Base-by-base conservation (phyloP, 2,329 filamentous ascomycete genomes). In the Pseudopithomyces maydicus region DNA sequence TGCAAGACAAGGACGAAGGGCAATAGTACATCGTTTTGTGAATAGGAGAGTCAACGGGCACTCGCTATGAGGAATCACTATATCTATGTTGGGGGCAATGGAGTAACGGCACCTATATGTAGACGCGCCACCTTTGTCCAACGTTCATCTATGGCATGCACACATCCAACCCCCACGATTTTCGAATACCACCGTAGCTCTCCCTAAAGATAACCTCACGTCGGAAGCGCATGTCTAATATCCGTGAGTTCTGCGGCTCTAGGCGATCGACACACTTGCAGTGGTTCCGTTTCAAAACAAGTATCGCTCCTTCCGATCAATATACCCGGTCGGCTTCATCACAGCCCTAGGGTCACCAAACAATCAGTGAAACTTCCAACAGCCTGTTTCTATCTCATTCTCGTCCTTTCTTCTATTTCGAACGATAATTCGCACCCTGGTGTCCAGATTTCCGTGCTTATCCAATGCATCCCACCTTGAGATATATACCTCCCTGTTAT, bases 391-490 rank as follows among this genome's bases (percentile, higher is more conserved):
- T 35, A 12, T 19, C 38, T 41, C 33, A 12, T 35, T 42, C 38
- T 52, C 23, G 6, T 41, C 7, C 20, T 20, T 38, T 41, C 38
- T 11, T 15, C 17, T n/a, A 5, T 19, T 11, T 45, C 32, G 20
- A 51, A 39, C 36, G n/a, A 22, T 17, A n/a, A 12, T 12, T 29
- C 15, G 26, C 26, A 12, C 32, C 20, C 15, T n/a, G 12, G 19
- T 54, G 45, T 62, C 56, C 58, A 66, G 60, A 63, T 45, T 52
- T 22, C 8, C 51, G 19, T 56, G 58, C 59, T 62, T 62, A 63
- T 33, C 33, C 52, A 63, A 56, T 15, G 11, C 42, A 38, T 54
- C 45, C 42, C 42, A 42, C 20, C 46, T 23, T 22, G 29, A 35
- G 23, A 44, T 60, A 19, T 52, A 49, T n/a, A 43, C 2, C 17